Evolutionary conservation across 1,284 basidiomycete species (phyloP).

Genomic region (Puccinia novopanici): DNA sequence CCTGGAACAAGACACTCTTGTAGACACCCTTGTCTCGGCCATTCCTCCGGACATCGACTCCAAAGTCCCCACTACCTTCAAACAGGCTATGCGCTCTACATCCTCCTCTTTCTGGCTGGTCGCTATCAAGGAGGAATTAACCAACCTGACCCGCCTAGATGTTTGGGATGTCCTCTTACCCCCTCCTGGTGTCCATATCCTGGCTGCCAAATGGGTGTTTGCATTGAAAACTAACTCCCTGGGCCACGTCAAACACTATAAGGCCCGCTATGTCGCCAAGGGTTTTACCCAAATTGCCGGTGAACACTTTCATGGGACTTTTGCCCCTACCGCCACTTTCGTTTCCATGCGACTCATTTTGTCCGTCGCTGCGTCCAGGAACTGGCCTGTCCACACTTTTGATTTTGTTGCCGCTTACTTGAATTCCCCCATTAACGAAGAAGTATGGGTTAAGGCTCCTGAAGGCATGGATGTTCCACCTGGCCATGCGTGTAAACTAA

Average conservation of each 20-base stretch:
- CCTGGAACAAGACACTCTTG: not conserved
- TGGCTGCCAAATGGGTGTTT: constrained; percentile 7
- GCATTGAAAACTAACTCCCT: not conserved
- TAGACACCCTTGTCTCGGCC: not conserved
- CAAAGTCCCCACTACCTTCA: too few relatives aligned
- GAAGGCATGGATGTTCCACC: not conserved
- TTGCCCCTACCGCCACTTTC: not conserved
- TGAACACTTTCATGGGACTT: not conserved
- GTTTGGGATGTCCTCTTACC: not conserved
- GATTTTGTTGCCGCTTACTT: constrained; percentile 19
- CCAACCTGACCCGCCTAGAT: not conserved
- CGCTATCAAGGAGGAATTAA: not conserved
- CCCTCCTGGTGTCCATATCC: not conserved
- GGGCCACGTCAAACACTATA: not conserved
- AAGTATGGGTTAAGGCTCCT: not conserved
- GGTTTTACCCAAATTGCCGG: not conserved
- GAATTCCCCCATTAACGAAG: not conserved
- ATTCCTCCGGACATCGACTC: not conserved
- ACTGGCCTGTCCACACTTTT: not conserved
- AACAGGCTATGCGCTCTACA: too few relatives aligned
- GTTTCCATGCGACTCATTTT: not conserved
- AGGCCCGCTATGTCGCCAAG: too few relatives aligned
- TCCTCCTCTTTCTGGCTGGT: not conserved
- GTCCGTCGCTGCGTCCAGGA: not conserved
- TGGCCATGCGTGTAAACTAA: not conserved